Evolutionary conservation across 2,329 filamentous ascomycete species (phyloP), one percentile per base, ranked within the genome.

Genomic region (Penicillium occitanis): DNA sequence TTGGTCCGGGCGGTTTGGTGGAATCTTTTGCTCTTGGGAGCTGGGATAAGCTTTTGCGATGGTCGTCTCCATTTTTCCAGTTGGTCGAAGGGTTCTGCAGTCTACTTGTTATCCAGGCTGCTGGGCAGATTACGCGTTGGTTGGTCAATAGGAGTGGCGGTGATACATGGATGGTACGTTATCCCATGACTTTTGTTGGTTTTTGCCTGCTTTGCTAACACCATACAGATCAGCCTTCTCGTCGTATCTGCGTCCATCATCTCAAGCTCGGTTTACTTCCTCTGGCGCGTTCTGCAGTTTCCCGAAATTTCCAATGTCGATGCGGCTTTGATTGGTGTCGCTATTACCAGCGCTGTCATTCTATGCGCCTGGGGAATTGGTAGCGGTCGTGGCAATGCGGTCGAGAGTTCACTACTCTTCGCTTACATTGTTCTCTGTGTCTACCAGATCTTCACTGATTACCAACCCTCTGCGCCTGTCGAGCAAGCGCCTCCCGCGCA

Each of bases 381-480:
- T 68, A 97, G 92, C 73, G 94, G 94, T 1, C 89, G 93, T 72
- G 95, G 95, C 68, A 99, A 97, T 73, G 92, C 94, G 1, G 91
- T 98, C 64, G 94, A 99, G 80, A 96, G 92, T 71, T 97, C 94
- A 25, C 83, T 99, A 11, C 86, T 99, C 66, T 98, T 99, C 75
- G 94, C 95, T 73, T 99, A 99, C 79, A 88, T 97, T 68, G 95
- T 97, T n/a, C 89, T 99, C 69, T 98, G 94, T 82, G 91, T 98
- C 75, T 99, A 98, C 81, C 95, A 99, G 79, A 98, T 98, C 78
- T 98, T 98, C 79, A 99, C 95, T 73, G 95, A 99, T 80, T 98
- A 98, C 80, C 88, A 94, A 71, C 93, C 95, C 2, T 93, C 91
- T 4, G 79, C 86, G 19, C 88, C 86, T n/a, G 82, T 85, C 33